Evolutionary conservation across 345 rosid genomes (phyloP).

Genomic region (Gossypium australe): DNA sequence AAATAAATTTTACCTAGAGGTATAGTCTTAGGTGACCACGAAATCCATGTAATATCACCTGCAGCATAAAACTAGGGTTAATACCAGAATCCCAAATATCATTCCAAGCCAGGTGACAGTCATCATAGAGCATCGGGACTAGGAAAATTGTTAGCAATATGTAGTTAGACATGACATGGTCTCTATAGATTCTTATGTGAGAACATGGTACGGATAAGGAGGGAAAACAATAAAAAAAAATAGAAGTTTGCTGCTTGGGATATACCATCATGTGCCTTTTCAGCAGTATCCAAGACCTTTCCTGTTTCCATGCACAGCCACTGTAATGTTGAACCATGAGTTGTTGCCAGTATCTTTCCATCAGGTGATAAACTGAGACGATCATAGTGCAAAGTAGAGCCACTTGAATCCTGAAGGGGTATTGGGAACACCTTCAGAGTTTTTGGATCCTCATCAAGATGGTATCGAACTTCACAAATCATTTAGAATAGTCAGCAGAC

Average conservation of each 20-base stretch:
- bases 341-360: conserved; percentile 77
- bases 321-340: conserved; percentile 72
- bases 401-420: conserved; percentile 63
- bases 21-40: conserved; percentile 70
- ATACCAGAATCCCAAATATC: not conserved
- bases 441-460: conserved; percentile 98
- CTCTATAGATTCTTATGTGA: not conserved
- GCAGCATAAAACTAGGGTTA: conserved; percentile 22
- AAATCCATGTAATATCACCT: conserved; percentile 80
- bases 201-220: not conserved
- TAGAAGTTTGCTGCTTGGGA: not conserved
- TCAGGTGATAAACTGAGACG: conserved; percentile 82
- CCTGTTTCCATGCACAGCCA: conserved; percentile 90
- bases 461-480: conserved; percentile 66
- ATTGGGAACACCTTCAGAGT: conserved; percentile 79
- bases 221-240: not conserved
- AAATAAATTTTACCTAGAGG: conserved; percentile 44
- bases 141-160: not conserved
- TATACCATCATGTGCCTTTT: conserved; percentile 83
- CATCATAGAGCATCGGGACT: not conserved
- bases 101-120: not conserved
- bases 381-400: conserved; percentile 67
- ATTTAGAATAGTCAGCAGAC: conserved; percentile 16
- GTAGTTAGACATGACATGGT: not conserved
- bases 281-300: conserved; percentile 76